These are phyloP conservation scores for Monosporozyma solicola DNA, from an alignment of 805 yeast genomes.

Conservation along the genomic window DNA sequence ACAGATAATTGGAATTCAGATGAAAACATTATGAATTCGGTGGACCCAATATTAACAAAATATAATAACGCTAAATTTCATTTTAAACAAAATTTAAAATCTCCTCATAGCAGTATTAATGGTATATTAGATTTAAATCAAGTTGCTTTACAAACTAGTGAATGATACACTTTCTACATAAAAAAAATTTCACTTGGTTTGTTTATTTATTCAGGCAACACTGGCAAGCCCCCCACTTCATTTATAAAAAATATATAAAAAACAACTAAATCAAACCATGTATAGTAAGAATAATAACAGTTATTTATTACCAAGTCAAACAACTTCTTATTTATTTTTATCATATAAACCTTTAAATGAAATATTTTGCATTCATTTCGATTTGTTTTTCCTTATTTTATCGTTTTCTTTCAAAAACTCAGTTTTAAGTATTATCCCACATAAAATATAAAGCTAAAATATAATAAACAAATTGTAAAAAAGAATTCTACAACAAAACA, in stretches of 20 bases:
- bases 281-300: not conserved
- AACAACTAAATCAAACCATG: not conserved
- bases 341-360: not conserved
- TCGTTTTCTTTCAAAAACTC: not conserved
- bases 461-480: not conserved
- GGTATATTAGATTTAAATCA: slow-evolving; percentile 2
- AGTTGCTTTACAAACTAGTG: slow-evolving; percentile 3
- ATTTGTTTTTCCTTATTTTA: not conserved
- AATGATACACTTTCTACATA: not conserved
- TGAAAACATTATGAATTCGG: slow-evolving; percentile 1
- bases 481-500: not conserved
- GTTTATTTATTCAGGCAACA: not conserved
- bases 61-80: slow-evolving; percentile 1
- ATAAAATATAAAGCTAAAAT: not conserved
- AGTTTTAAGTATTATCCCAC: not conserved
- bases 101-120: not conserved
- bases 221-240: not conserved
- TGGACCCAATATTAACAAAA: slow-evolving; percentile 1
- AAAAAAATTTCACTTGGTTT: not conserved
- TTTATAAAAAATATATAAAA: not conserved
- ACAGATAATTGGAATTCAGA: slow-evolving; percentile 1
- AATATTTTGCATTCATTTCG: not conserved
- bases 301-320: not conserved
- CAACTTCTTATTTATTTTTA: not conserved
- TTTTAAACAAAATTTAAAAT: not conserved